Evolutionary conservation across 2,329 filamentous ascomycete genomes (phyloP).

Genomic region (Rutstroemia sydowiana): DNA sequence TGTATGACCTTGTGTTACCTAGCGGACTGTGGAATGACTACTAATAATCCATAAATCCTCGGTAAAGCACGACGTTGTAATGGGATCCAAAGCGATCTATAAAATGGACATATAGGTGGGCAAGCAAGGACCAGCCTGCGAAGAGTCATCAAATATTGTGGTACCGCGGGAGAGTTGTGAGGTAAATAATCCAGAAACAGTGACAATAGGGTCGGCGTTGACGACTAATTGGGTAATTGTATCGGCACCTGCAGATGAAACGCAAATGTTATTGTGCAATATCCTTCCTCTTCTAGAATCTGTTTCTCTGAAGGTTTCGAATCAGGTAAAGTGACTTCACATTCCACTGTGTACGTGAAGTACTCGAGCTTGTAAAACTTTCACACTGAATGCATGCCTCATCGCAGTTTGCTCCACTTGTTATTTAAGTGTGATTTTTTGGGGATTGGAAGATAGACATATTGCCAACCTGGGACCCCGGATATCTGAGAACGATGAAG

Average conservation of each 20-base stretch:
- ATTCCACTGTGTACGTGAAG: slow-evolving; percentile 2
- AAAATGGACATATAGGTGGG: slow-evolving; percentile 21
- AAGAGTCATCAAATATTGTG: slow-evolving; percentile 4
- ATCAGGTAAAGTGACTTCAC: too few relatives aligned
- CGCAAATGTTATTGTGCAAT: not conserved
- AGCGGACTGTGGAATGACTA: not conserved
- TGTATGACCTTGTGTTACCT: slow-evolving; percentile 10
- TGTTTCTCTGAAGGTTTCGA: not conserved
- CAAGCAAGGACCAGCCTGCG: slow-evolving; percentile 8
- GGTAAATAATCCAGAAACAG: not conserved
- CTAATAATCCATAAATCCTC: not conserved
- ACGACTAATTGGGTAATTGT: slow-evolving; percentile 10
- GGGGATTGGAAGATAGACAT: too few relatives aligned
- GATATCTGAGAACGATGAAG: not conserved
- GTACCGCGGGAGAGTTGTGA: slow-evolving; percentile 2
- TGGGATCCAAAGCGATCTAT: slow-evolving; percentile 17
- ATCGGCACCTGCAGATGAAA: slow-evolving; percentile 11
- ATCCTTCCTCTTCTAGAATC: not conserved
- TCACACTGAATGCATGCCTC: too few relatives aligned
- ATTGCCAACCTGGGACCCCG: not conserved
- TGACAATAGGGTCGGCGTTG: slow-evolving; percentile 1
- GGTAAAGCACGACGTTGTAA: not conserved
- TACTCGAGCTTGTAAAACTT: too few relatives aligned
- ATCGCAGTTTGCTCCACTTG: too few relatives aligned
- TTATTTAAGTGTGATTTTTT: too few relatives aligned